Base-by-base conservation (phyloP, 2,329 filamentous ascomycete species). In the Fusarium nanum region DNA sequence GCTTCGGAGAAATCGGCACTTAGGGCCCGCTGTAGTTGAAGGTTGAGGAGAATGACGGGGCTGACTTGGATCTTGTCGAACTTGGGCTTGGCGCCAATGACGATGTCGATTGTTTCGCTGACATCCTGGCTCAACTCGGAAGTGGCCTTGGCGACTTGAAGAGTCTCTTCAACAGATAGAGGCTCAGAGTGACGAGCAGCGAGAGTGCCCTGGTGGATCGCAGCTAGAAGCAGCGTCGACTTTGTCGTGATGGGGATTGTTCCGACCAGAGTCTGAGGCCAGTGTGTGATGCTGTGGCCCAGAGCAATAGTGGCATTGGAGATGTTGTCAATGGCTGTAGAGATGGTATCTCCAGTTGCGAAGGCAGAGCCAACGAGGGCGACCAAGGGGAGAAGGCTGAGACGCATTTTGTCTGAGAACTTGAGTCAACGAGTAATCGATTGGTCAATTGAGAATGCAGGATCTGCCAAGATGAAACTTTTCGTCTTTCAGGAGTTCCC, bases 31-130 rank as follows among this genome's bases (percentile, higher is more conserved):
- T 85, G 77, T 9, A 78, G 62, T 58, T 81, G 71, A 27, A 87
- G 70, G 61, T 81, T 82, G 18, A 82, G 45, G 41, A 83, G 73
- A 37, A 86, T 83, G 37, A 83, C 71, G 0, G 83, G 82, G 48
- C 76, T 78, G 37, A 86, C 67, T 3, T 83, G 55, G 8, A 84
- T 72, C 41, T 75, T 75, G 67, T 84, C 80, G 60, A 86, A 86
- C 65, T 83, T 81, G 22, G 74, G 77, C 75, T 84, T 84, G 28
- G 78, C 73, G 13, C 60, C 71, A 61, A 83, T 76, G 23, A 85
- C 73, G n/a, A 76, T 76, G 10, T 73, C 68, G 30, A 85, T 76
- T 6, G 81, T 81, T 32, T 69, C 56, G 67, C 82, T 79, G 64
- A 84, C 81, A n/a, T 75, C 73, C 13, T 47, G 56, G 46, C 78